Conservation (phyloP, 768 basidiomycete genomes). For the Sarcomyxa edulis region DNA sequence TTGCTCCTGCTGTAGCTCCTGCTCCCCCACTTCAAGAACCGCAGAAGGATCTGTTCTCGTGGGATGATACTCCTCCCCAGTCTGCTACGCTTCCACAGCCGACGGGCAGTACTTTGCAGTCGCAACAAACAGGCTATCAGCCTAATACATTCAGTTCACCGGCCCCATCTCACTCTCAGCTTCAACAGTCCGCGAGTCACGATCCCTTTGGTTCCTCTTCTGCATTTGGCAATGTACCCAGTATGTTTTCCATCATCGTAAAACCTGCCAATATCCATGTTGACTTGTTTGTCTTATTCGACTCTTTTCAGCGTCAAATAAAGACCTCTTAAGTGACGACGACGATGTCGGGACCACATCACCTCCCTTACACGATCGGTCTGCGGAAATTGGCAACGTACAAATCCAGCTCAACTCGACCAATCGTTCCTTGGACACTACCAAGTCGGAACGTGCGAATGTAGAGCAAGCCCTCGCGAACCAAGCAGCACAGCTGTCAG, state of each 20-base stretch:
- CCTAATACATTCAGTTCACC: conserved; percentile 14
- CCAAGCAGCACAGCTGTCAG: conserved; percentile 70
- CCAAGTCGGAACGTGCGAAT: conserved; percentile 59
- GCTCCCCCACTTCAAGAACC: conserved; percentile 40
- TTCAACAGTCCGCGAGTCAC: conserved; percentile 16
- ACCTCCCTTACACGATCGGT: conserved; percentile 61
- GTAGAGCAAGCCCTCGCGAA: conserved; percentile 61
- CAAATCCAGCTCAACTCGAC: conserved; percentile 85
- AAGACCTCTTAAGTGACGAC: conserved; percentile 71
- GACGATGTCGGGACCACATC: conserved; percentile 55
- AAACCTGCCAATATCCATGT: no score
- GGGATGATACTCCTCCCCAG: conserved; percentile 51
- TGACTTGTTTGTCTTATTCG: neutral
- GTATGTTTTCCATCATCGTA: conserved; percentile 15
- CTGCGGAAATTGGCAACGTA: conserved; percentile 82
- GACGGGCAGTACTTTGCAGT: conserved; percentile 26
- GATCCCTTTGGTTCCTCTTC: conserved; percentile 51
- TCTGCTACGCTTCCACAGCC: conserved; percentile 37
- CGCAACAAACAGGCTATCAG: conserved; percentile 23
- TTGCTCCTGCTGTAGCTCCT: conserved; percentile 29
- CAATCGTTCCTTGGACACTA: conserved; percentile 58
- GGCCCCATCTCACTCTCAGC: conserved; percentile 14
- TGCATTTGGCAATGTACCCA: conserved; percentile 11
- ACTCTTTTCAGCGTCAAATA: conserved; percentile 2
- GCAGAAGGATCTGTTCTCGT: conserved; percentile 39